phyloP scores from a whole-genome alignment of 1,284 basidiomycete species.

The Fomitopsis betulina region DNA sequence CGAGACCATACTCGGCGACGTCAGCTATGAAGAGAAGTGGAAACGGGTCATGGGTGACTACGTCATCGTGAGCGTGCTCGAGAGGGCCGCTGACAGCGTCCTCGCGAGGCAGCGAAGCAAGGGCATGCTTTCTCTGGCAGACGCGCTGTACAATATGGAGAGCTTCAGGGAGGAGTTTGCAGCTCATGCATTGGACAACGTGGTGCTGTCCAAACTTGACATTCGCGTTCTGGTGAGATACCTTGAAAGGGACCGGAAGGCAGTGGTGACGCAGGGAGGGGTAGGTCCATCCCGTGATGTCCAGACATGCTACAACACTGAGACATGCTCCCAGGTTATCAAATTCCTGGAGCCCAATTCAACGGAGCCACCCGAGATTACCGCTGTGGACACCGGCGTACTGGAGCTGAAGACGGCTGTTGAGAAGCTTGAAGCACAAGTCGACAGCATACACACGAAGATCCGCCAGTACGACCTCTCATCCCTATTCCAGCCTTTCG shows the following conservation, averaged over 20 bases:
- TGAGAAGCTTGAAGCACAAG: slow-evolving; percentile 57
- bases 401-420: slow-evolving; percentile 71
- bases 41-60: slow-evolving; percentile 65
- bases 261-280: slow-evolving; percentile 59
- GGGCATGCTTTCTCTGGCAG: slow-evolving; percentile 48
- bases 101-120: slow-evolving; percentile 44
- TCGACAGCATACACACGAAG: slow-evolving; percentile 59
- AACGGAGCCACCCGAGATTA: slow-evolving; percentile 44
- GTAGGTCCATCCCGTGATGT: slow-evolving; percentile 36
- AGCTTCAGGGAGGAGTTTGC: slow-evolving; percentile 63
- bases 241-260: slow-evolving; percentile 70
- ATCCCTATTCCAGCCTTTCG: background rate
- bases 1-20: slow-evolving; percentile 34
- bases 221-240: slow-evolving; percentile 70
- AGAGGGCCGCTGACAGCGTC: slow-evolving; percentile 61
- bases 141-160: slow-evolving; percentile 58
- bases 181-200: slow-evolving; percentile 37
- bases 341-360: slow-evolving; percentile 56
- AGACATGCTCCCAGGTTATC: slow-evolving; percentile 48
- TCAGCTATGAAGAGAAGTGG: slow-evolving; percentile 65
- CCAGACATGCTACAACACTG: background rate
- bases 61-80: slow-evolving; percentile 63
- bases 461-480: slow-evolving; percentile 52
- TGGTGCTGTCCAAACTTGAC: slow-evolving; percentile 54
- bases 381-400: slow-evolving; percentile 69